Conservation (phyloP, 345 rosid genomes). For the Lepidium aucheri region DNA sequence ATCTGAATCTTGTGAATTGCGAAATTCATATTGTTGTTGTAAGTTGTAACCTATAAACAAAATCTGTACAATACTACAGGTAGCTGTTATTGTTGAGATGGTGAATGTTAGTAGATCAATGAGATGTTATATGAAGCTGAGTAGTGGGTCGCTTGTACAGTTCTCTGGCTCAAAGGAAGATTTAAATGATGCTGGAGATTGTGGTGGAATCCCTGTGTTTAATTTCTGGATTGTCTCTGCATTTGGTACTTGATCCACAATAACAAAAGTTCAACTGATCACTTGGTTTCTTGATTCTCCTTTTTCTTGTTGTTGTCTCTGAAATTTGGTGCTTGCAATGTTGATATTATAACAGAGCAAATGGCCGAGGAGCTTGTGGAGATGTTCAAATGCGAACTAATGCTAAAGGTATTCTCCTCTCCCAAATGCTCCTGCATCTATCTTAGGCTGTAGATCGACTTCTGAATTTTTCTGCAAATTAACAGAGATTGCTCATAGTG, state of each 20-base stretch:
- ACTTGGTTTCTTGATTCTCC: background rate
- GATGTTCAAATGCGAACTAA: slow-evolving; percentile 61
- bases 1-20: background rate
- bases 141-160: slow-evolving; percentile 42
- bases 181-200: slow-evolving; percentile 53
- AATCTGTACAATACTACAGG: slow-evolving; percentile 29
- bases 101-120: slow-evolving; percentile 46
- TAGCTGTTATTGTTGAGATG: slow-evolving; percentile 43
- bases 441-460: background rate
- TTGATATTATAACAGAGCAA: slow-evolving; percentile 41
- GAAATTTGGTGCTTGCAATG: background rate
- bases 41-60: background rate
- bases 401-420: slow-evolving; percentile 49
- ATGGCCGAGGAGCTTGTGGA: slow-evolving; percentile 65
- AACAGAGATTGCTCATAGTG: slow-evolving; percentile 51
- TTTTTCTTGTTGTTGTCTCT: background rate
- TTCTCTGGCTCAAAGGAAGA: slow-evolving; percentile 45
- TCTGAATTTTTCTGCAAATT: background rate
- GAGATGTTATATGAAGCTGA: slow-evolving; percentile 47
- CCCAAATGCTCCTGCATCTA: background rate
- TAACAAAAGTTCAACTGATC: background rate
- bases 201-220: slow-evolving; percentile 64
- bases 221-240: slow-evolving; percentile 43
- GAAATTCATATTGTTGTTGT: background rate
- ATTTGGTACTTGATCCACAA: slow-evolving; percentile 38